These are phyloP conservation scores for Cercospora zeina DNA, from an alignment of 2,329 filamentous ascomycete species.

Conservation along the genomic window DNA sequence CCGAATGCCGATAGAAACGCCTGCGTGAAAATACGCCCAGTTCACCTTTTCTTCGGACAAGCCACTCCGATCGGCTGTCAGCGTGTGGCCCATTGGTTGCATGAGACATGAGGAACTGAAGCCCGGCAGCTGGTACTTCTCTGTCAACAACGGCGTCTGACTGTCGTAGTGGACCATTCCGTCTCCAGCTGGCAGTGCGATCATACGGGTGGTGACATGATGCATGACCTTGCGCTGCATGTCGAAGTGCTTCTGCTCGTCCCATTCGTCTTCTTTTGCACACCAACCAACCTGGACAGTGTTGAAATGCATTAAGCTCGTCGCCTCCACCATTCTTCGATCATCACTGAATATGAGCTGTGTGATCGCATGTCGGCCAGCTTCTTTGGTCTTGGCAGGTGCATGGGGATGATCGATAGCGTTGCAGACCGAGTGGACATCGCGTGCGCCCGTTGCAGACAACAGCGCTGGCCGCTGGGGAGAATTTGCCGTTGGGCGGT, in stretches of 20 bases:
- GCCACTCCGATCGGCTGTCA: constrained; percentile 83
- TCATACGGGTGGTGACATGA: constrained; percentile 78
- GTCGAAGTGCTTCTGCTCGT: constrained; percentile 84
- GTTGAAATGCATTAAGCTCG: constrained; percentile 79
- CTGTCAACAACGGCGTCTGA: constrained; percentile 83
- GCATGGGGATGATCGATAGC: constrained; percentile 63
- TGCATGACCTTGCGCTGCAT: constrained; percentile 89
- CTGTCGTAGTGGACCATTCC: constrained; percentile 86
- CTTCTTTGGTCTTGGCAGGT: constrained; percentile 77
- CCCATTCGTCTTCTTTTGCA: constrained; percentile 71
- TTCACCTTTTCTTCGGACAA: constrained; percentile 96
- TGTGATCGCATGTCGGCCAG: constrained; percentile 74
- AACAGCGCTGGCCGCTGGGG: neutral
- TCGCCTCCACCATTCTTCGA: constrained; percentile 82
- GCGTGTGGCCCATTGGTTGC: constrained; percentile 85
- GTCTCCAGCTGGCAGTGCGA: constrained; percentile 84
- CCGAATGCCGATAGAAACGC: constrained; percentile 85
- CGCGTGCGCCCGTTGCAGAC: constrained; percentile 7
- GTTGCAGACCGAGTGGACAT: constrained; percentile 61
- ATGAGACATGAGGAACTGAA: constrained; percentile 92
- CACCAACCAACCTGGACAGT: constrained; percentile 78
- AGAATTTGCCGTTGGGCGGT: neutral
- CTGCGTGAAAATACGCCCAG: constrained; percentile 98
- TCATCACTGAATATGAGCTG: constrained; percentile 89
- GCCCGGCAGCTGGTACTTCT: constrained; percentile 83